Evolutionary conservation across 345 rosid species (phyloP), one percentile per base, ranked within the genome.

Genomic region (Linum usitatissimum): DNA sequence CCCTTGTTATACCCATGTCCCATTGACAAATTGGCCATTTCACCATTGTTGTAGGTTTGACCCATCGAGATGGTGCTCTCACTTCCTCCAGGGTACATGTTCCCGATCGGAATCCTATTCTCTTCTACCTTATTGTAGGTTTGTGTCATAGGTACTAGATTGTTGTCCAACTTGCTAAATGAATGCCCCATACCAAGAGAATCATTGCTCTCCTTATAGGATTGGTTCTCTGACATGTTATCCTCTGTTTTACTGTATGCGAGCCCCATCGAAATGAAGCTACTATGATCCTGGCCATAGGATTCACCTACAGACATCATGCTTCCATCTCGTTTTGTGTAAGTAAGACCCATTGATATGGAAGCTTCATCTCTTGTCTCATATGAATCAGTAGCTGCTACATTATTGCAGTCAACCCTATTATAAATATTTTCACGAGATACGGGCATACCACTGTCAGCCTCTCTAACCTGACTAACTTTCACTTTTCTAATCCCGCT

Each of bases 401-500:
- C 30, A 15, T 55, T 3, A 63, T 38, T 63, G 15, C 30, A 15
- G 34, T 67, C 77, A 30, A 69, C 58, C 30, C 78, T 59, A 59
- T 66, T 67, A 66, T 66, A 81, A 18, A 34, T 68, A 68, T 59
- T 69, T 21, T 73, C 77, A 66, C 68, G 23, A 17, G 83, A 65
- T 7, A 59, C 66, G 51, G 75, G 66, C 75, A 75, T 64, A 53
- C 39, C 28, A 71, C 70, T 75, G 56, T 77, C 81, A 13, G 73
- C 51, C 56, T 81, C 83, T 69, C 73, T 81, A 20, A 75, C 83
- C 75, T 77, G 75, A 57, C 78, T 79, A 53, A 81, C 78, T 74
- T 81, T 81, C 53, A 79, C 86, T 68, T 81, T 81, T 71, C 81
- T 72, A 60, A 81, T 77, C 45, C 86, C 81, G 15, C 76, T 74